Evolutionary conservation across 192 early-diverging fungal species (phyloP), one percentile per base, ranked within the genome.

Genomic region (Backusella tuberculispora): DNA sequence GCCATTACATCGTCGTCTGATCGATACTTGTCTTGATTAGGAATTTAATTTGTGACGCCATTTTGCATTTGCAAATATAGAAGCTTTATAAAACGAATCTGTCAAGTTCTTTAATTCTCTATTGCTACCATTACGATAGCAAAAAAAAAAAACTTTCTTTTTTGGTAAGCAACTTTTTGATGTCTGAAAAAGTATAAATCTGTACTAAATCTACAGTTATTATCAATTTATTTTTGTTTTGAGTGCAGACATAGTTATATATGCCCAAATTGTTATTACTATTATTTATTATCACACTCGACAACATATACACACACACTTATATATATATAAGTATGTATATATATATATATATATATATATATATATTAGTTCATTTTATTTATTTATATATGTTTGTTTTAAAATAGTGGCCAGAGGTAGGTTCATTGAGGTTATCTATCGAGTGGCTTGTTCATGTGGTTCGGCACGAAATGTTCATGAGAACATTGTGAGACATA

Each of bases 401-500:
- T 34, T 34, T 34, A 34, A 34, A 34, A 34, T 34, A 34, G 29
- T 34, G 2, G 29, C n/a, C n/a, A 21, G 50, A n/a, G 7, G 6
- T 10, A 53, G 26, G 26, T 10, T 26, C 10, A 60, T 13, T 6
- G 4, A 60, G 24, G 12, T 26, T 53, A 53, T 10, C n/a, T 53
- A 53, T 53, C 50, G 10, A 26, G 53, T 26, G 21, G 53, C 53
- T 60, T 26, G 53, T 60, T 60, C 53, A 60, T 60, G 53, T 60
- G 53, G 53, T 60, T 60, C 10, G 53, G 53, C 21, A 53, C 50
- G n/a, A 24, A 53, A 24, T 53, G 8, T 17, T 19, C 50, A 60
- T 60, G 53, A 60, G 53, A 60, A 60, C 53, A 24, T 7, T 60
- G 53, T 60, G 53, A 60, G 53, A 60, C 53, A 19, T 26, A 24